Evolutionary conservation across 441 rosid species (phyloP).

Genomic region (Populus tomentosa): DNA sequence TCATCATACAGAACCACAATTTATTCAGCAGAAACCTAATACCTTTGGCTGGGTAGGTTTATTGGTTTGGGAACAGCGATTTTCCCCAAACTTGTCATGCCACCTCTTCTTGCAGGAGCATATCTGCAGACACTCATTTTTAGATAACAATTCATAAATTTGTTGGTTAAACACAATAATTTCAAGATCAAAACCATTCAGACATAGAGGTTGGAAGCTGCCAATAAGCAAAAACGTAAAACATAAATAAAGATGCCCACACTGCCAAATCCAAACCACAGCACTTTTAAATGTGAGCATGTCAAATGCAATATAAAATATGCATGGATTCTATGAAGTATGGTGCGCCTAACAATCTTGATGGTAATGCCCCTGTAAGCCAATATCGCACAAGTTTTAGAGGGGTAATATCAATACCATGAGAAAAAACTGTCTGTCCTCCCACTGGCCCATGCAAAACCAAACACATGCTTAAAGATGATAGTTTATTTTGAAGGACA

Average conservation of each 20-base stretch:
- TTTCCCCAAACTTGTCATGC: slow-evolving; percentile 92
- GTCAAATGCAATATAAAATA: background rate
- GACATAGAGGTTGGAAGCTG: background rate
- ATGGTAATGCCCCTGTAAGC: background rate
- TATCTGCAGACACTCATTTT: slow-evolving; percentile 47
- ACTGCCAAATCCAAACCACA: background rate
- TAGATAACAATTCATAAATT: background rate
- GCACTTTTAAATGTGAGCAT: background rate
- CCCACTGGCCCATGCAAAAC: background rate
- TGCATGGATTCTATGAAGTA: background rate
- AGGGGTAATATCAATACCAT: background rate
- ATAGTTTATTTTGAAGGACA: background rate
- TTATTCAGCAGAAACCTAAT: slow-evolving; percentile 21
- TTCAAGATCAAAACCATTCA: background rate
- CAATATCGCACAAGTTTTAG: background rate
- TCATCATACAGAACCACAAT: slow-evolving; percentile 11
- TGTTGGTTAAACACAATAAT: background rate
- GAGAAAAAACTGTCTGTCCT: background rate
- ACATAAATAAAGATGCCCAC: background rate
- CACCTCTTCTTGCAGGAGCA: slow-evolving; percentile 82
- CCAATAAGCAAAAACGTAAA: background rate
- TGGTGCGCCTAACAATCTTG: background rate
- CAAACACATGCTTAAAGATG: background rate
- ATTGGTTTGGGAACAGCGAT: slow-evolving; percentile 98
- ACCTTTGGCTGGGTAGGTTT: slow-evolving; percentile 99